These are phyloP conservation scores for Globisporangium mamillatum DNA, from an alignment of 352 stramenopile genomes.

Conservation along the genomic window DNA sequence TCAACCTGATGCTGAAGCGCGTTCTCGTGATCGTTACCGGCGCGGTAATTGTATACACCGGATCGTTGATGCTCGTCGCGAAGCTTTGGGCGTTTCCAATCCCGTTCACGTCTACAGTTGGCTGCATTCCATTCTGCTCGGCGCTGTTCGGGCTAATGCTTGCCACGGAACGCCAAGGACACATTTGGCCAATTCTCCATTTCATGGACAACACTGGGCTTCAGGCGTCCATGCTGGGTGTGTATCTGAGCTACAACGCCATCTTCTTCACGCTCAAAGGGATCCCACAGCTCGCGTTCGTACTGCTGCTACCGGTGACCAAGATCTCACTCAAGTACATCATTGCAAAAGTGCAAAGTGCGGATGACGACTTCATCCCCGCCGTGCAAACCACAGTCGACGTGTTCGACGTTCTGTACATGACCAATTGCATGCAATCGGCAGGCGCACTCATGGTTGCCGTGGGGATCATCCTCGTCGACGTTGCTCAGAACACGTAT, in stretches of 20 bases:
- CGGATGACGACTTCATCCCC: not conserved
- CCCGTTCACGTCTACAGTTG: not conserved
- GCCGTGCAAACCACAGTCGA: constrained; percentile 15
- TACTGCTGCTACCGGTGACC: constrained; percentile 7
- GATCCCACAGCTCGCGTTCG: constrained; percentile 1
- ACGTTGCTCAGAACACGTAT: not conserved
- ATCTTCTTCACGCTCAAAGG: constrained; percentile 3
- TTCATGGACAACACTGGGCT: not conserved
- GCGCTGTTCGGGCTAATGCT: too few relatives aligned
- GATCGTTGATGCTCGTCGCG: not conserved
- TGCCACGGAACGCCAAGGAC: not conserved
- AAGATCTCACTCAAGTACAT: constrained; percentile 3
- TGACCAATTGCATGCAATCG: constrained; percentile 18
- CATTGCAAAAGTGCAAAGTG: not conserved
- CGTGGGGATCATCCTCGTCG: not conserved
- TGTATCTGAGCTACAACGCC: not conserved
- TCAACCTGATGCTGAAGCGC: not conserved
- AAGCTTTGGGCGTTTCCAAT: not conserved
- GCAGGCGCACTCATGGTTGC: not conserved
- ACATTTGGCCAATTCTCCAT: not conserved
- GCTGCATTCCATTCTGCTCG: not conserved
- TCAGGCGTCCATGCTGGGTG: not conserved
- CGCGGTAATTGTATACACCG: not conserved
- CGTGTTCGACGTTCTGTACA: constrained; percentile 34
- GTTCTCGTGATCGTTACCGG: not conserved